Base-by-base conservation (phyloP, 306 rosid genomes). In the Citrullus colocynthis region DNA sequence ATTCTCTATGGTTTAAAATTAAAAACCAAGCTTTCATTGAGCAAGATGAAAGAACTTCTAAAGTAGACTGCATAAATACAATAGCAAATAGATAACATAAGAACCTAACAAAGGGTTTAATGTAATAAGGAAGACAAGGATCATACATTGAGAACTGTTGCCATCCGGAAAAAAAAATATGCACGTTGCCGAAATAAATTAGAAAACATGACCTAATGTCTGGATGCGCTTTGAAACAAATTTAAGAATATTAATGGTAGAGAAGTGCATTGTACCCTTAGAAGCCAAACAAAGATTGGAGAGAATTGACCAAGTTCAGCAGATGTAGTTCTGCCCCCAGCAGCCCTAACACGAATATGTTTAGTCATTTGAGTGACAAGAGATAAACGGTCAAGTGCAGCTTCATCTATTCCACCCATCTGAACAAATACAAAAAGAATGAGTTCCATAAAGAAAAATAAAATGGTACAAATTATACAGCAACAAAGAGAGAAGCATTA, bases 391-490 rank as follows among this genome's bases (percentile, higher is more conserved):
- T 94, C 98, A 66, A 92, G 88, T 56, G 97, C 91, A 83, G 91
- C 90, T 87, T 92, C 98, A 65, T 94, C 98, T 60, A 94, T 94
- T 55, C 95, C 97, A 81, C 97, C 97, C 91, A 94, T 90, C 98
- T 94, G 76, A 70, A 76, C 37, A 75, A 78, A 57, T 55, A 36
- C 16, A 79, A 59, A 62, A 81, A 51, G 37, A 52, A 45, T 77
- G 49, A 61, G 83, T 76, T 77, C 74, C 36, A 16, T 49, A 17
- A 16, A 69, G 75, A 69, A 59, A 21, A 64, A 16, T 36, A 32
- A 9, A 52, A 73, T 52, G 77, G 30, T 17, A 52, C 15, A 73
- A 17, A 16, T 51, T 51, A 30, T 73, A 73, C 9, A 30, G 61
- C 20, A 51, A 73, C 2, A 51, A 54, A 16, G 77, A 73, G 20